Base-by-base conservation (phyloP, 2,329 filamentous ascomycete genomes). In the Aureobasidium leucospermi region DNA sequence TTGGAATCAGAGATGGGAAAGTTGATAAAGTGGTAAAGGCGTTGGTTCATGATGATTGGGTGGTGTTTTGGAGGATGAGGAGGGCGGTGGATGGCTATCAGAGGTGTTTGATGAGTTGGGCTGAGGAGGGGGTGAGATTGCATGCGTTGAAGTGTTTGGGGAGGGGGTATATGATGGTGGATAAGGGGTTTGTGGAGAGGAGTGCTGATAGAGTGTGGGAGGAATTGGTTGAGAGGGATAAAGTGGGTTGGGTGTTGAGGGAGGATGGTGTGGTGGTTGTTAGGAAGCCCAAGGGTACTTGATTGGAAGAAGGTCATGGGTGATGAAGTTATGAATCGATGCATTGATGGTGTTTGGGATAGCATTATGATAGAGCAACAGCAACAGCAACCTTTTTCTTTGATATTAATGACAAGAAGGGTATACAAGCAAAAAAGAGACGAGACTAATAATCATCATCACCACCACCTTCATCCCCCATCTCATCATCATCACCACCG, bases 71-170 rank as follows among this genome's bases (percentile, higher is more conserved):
- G 78, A 81, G 83, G 63, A 76, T 88, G 48, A 85, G 85, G 74
- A 79, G 79, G 63, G 81, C 78, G 59, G 89, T 94, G 32, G 90
- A 96, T 75, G 89, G 89, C 8, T 88, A 96, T 73, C 83, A 88
- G 71, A 82, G 86, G 39, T 84, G 85, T 59, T 75, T 99, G 60
- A 85, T 97, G 79, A 88, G 90, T 68, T 93, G 86, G 78, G 88
- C 89, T 8, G 88, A 90, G 65, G 82, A 85, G 28, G 79, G 82
- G n/a, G 80, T 96, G 69, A 80, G 88, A 65, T 78, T 84, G 65
- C 87, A 92, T 73, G 85, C 89, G 36, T 77, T 97, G 65, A 96
- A 96, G 76, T 94, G 91, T 70, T 82, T 97, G 58, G 91, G 90
- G 0, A 83, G 85, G 68, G 82, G 87, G 4, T 99, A 99, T 72